phyloP scores from a whole-genome alignment of 2,329 filamentous ascomycete species.

The Colletotrichum musicola region DNA sequence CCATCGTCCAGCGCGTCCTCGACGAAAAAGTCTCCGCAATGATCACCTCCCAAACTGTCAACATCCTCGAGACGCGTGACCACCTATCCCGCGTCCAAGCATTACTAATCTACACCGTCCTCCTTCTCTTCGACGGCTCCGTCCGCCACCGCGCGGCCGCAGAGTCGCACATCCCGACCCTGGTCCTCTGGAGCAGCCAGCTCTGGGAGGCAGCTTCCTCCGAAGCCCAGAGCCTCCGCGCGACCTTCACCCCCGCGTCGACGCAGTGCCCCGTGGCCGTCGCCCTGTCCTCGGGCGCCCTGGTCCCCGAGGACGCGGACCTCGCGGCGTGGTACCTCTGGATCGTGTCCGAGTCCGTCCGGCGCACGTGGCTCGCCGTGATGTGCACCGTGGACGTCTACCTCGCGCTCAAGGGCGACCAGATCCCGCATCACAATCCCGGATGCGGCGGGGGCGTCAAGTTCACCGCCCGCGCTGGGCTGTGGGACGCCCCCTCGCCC shows the following conservation, averaged over 20 bases:
- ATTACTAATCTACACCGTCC: constrained; percentile 42
- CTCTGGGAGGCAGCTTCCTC: constrained; percentile 38
- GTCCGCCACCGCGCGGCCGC: constrained; percentile 42
- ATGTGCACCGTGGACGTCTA: constrained; percentile 41
- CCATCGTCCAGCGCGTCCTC: constrained; percentile 42
- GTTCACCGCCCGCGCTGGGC: constrained; percentile 44
- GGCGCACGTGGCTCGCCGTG: constrained; percentile 46
- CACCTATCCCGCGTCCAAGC: constrained; percentile 43
- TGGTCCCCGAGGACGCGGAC: constrained; percentile 29
- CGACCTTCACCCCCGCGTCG: constrained; percentile 2
- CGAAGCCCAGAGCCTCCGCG: constrained; percentile 27
- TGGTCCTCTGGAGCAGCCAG: constrained; percentile 40
- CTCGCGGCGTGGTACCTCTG: constrained; percentile 45
- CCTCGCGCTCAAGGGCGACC: constrained; percentile 38
- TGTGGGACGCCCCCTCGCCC: constrained; percentile 46
- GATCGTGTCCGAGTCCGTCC: constrained; percentile 47
- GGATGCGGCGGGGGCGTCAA: constrained; percentile 42
- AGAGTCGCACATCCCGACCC: constrained; percentile 39
- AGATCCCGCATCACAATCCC: too few relatives aligned
- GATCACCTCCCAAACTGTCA: constrained; percentile 28
- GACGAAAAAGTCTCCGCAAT: constrained; percentile 40
- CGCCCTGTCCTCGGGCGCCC: neutral
- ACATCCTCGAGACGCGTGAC: constrained; percentile 28
- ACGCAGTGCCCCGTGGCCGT: neutral
- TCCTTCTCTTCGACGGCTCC: constrained; percentile 44